Percentiles rank a stretch among this genome's conserved stretches.
Evolutionary conservation across 148 eudicot genomes (phyloP).

Genomic region (Rhododendron griersonianum): DNA sequence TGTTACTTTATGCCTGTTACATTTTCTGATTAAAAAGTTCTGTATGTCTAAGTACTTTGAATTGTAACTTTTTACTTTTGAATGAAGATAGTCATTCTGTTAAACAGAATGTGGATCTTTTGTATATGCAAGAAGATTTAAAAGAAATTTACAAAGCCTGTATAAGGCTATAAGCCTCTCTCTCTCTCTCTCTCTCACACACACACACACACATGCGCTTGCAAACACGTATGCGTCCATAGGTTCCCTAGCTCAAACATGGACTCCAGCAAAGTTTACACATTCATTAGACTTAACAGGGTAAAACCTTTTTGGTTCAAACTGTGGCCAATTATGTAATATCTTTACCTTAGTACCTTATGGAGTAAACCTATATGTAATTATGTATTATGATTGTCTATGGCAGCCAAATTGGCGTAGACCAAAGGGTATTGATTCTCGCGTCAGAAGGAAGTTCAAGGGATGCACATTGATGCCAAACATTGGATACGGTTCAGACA

Average conservation of each 20-base stretch:
- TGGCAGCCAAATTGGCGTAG: slow-evolving; percentile 53
- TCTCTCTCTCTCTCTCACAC: neutral
- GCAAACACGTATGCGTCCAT: no score
- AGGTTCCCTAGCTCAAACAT: neutral
- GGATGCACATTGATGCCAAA: slow-evolving; percentile 50
- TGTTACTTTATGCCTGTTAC: slow-evolving; percentile 35
- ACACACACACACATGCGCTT: neutral
- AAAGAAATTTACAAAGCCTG: neutral
- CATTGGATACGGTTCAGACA: slow-evolving; percentile 58
- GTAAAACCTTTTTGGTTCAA: neutral
- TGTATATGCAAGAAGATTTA: neutral
- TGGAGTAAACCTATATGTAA: neutral
- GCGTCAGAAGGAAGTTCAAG: slow-evolving; percentile 59
- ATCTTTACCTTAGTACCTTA: neutral
- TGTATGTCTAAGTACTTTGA: neutral
- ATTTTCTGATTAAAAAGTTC: neutral
- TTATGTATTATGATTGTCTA: neutral
- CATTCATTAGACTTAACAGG: no score
- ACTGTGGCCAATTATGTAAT: neutral
- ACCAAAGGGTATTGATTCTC: slow-evolving; percentile 59
- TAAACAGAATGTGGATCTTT: neutral
- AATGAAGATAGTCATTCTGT: neutral
- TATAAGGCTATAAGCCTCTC: neutral
- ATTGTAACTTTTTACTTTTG: neutral
- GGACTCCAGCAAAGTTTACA: neutral